Evolutionary conservation across 148 eudicot genomes (phyloP).

Genomic region (Amaranthus cruentus): DNA sequence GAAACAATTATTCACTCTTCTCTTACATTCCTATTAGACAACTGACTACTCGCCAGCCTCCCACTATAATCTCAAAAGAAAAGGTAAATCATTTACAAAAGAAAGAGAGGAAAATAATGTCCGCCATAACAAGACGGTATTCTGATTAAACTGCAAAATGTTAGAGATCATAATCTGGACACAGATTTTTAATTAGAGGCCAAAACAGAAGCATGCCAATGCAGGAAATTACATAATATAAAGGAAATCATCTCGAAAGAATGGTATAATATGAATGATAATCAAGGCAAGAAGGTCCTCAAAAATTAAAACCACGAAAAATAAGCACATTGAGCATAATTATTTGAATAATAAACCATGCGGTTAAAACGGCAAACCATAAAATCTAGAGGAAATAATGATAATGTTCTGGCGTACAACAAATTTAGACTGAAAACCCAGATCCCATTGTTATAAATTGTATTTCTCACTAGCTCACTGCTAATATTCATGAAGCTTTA

Average conservation of each 20-base stretch:
- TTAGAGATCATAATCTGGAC: too few relatives aligned
- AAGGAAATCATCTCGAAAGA: background rate
- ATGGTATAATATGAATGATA: background rate
- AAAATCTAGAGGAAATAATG: too few relatives aligned
- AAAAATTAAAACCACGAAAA: too few relatives aligned
- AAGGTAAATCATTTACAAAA: background rate
- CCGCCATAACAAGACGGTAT: background rate
- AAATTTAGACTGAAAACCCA: background rate
- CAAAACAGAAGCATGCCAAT: background rate
- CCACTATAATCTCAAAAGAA: background rate
- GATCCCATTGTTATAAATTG: background rate
- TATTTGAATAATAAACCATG: too few relatives aligned
- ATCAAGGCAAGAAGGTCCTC: background rate
- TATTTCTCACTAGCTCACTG: background rate
- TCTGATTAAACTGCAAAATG: background rate
- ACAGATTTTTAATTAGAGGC: background rate
- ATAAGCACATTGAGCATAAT: too few relatives aligned
- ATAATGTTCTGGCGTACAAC: too few relatives aligned
- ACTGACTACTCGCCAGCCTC: background rate
- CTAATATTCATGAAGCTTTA: background rate
- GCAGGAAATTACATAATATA: background rate
- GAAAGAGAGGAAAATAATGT: background rate
- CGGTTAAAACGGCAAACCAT: too few relatives aligned
- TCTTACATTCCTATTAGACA: background rate
- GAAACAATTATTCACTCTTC: background rate